phyloP scores from a whole-genome alignment of 805 yeast species.

The Pichia occidentalis region DNA sequence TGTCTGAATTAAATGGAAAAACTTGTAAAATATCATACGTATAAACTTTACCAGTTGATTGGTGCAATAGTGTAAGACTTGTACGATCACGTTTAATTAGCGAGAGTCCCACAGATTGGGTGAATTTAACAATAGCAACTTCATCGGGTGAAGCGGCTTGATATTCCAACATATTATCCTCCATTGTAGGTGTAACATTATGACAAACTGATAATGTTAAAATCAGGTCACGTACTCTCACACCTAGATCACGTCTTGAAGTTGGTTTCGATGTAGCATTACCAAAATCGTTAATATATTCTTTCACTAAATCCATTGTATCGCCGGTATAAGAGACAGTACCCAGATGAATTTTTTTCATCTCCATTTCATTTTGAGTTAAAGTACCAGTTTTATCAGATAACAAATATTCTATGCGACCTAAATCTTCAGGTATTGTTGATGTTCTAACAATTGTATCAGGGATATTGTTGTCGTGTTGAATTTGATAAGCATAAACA shows the following conservation, averaged over 20 bases:
- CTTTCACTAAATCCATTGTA: constrained; percentile 80
- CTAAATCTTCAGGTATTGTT: constrained; percentile 96
- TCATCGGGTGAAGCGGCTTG: constrained; percentile 99
- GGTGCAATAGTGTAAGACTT: constrained; percentile 61
- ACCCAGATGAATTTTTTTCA: constrained; percentile 89
- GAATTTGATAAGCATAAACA: constrained; percentile 92
- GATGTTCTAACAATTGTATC: constrained; percentile 93
- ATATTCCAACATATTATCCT: constrained; percentile 62
- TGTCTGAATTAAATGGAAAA: constrained; percentile 93
- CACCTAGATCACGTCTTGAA: constrained; percentile 62
- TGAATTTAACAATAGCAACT: constrained; percentile 90
- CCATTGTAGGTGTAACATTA: constrained; percentile 90
- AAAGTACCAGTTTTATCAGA: constrained; percentile 96
- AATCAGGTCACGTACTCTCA: constrained; percentile 73
- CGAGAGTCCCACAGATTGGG: constrained; percentile 78
- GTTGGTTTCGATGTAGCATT: constrained; percentile 22
- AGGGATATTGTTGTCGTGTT: constrained; percentile 74
- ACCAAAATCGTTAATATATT: constrained; percentile 43
- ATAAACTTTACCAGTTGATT: constrained; percentile 43
- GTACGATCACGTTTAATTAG: constrained; percentile 77
- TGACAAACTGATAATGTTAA: constrained; percentile 90
- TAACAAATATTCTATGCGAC: constrained; percentile 85
- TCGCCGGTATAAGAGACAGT: constrained; percentile 89
- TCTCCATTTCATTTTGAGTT: constrained; percentile 96
- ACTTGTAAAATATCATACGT: constrained; percentile 67